Base-by-base conservation (phyloP, 2,329 filamentous ascomycete genomes). In the Claviceps fusiformis region DNA sequence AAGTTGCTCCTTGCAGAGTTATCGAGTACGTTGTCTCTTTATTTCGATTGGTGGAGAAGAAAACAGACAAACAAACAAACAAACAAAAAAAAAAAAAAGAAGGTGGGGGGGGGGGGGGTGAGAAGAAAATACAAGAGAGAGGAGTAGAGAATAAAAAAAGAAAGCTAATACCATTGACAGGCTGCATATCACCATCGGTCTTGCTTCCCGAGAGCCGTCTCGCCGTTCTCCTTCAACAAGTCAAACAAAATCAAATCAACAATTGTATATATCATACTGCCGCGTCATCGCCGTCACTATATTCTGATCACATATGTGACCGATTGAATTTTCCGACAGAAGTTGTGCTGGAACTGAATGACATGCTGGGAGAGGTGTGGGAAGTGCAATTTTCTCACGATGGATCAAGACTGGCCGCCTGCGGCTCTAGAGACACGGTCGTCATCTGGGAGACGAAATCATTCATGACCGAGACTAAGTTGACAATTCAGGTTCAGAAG, bases 161-260 rank as follows among this genome's bases (percentile, higher is more conserved):
- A 17, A 35, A 45, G 43, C 52, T 56, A 39, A 51, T 47, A 37
- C 50, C 13, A 13, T 47, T 53, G 39, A 41, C 62, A 92, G 87
- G 79, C 74, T 95, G 83, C 55, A 95, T 98, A 67, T 95, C 93
- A 1, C 92, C 93, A 0, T 93, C 90, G 4, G 88, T 95, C 48
- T 97, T 98, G 91, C 86, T 98, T 54, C 93, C 93, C 1, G 89
- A 95, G 65, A 88, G 93, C 67, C 85, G 93, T 7, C 75, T 98
- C 48, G 89, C 89, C 1, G 79, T 83, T 39, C 75, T 98, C 17
- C 74, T 98, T 53, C 79, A 91, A 56, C 84, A 95, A 60, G 83
- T 95, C 43, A 95, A 96, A 67, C 79, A 85, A 58, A 82, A 78
- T 59, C 92, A 96, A 71, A 87, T 96, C 56, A 80, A 84, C 53